Percentiles rank a stretch among this genome's conserved stretches.
These are phyloP conservation scores for Pichia eremophila DNA, from an alignment of 805 yeast genomes.

Conservation along the genomic window DNA sequence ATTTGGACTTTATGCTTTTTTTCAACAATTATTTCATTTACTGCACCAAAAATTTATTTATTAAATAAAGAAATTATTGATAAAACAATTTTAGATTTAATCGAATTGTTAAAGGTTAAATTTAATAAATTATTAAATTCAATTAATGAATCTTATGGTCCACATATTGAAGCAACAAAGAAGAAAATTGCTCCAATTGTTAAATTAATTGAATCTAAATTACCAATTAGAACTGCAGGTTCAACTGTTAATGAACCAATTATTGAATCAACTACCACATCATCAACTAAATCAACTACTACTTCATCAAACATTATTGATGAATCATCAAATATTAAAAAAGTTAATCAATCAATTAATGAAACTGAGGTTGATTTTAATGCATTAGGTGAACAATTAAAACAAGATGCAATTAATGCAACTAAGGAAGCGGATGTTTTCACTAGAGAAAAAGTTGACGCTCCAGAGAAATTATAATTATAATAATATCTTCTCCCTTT, in stretches of 20 bases:
- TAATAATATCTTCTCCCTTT: neutral
- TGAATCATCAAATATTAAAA: slow-evolving; percentile 1
- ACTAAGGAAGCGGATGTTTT: slow-evolving; percentile 6
- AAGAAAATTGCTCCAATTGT: slow-evolving; percentile 62
- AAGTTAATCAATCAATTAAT: slow-evolving; percentile 1
- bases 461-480: slow-evolving; percentile 1
- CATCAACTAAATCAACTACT: neutral
- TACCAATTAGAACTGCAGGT: slow-evolving; percentile 63
- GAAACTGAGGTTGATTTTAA: slow-evolving; percentile 11
- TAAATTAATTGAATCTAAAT: slow-evolving; percentile 43
- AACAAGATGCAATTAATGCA: slow-evolving; percentile 9
- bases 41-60: slow-evolving; percentile 67
- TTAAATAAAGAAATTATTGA: slow-evolving; percentile 73
- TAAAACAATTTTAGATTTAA: slow-evolving; percentile 40
- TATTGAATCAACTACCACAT: neutral
- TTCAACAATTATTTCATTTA: slow-evolving; percentile 53
- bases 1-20: slow-evolving; percentile 56
- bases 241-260: slow-evolving; percentile 37
- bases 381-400: slow-evolving; percentile 11
- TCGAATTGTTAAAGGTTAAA: slow-evolving; percentile 42
- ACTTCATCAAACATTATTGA: slow-evolving; percentile 6
- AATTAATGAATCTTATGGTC: slow-evolving; percentile 39
- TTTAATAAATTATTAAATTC: slow-evolving; percentile 31
- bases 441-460: slow-evolving; percentile 9
- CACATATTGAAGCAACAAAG: slow-evolving; percentile 48